A percentile compares a stretch with the other conserved stretches of the same genome.
phyloP scores from a whole-genome alignment of 2,329 filamentous ascomycete genomes.

The Colletotrichum acutatum region DNA sequence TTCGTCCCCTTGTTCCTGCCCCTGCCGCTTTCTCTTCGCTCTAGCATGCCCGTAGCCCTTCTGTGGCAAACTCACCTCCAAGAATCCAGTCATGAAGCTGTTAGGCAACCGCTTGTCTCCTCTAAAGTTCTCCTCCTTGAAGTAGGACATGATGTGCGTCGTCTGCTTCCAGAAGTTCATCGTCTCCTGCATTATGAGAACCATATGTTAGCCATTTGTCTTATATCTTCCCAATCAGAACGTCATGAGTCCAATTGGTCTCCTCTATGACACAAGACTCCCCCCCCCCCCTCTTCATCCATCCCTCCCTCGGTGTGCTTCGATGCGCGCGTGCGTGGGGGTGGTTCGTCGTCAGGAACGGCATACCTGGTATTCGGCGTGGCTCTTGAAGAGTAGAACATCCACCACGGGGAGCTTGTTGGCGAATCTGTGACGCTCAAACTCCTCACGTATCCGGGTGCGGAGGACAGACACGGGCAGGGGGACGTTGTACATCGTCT shows the following conservation, averaged over 20 bases:
- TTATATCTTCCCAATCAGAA: not conserved
- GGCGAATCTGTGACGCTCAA: conserved; percentile 94
- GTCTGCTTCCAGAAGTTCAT: conserved; percentile 99
- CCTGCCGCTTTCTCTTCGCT: not conserved
- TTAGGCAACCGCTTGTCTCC: conserved; percentile 82
- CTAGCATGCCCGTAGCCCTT: not conserved
- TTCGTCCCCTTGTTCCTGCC: not conserved
- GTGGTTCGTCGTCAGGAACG: not conserved
- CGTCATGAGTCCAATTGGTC: not conserved
- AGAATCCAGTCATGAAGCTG: conserved; percentile 93
- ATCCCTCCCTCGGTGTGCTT: not conserved
- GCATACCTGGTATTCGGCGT: conserved; percentile 91
- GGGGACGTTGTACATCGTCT: conserved; percentile 95
- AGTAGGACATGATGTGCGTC: conserved; percentile 96
- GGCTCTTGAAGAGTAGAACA: conserved; percentile 88
- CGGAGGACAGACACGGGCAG: conserved; percentile 88
- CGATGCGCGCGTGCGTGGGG: conserved; percentile 24
- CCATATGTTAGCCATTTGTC: not conserved
- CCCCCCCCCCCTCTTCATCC: not conserved
- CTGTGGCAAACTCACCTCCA: conserved; percentile 75
- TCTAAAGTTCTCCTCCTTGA: conserved; percentile 84
- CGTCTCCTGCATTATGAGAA: conserved; percentile 75
- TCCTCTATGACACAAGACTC: not conserved
- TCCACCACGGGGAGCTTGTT: conserved; percentile 90
- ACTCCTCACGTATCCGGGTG: conserved; percentile 95